Evolutionary conservation across 2,329 filamentous ascomycete species (phyloP).

Genomic region (Claviceps paspali): DNA sequence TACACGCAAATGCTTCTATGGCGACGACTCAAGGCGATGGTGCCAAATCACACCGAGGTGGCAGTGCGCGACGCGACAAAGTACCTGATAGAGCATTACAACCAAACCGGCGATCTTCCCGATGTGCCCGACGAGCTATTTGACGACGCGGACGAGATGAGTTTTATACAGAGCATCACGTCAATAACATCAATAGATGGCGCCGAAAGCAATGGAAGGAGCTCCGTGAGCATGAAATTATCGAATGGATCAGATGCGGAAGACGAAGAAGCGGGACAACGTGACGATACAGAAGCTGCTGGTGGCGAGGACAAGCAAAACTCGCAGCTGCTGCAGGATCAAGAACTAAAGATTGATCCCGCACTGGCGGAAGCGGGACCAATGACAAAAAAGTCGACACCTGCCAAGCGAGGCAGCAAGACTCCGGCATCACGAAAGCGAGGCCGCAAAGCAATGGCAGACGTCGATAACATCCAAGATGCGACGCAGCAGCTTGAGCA

Average conservation of each 20-base stretch:
- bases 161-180: conserved; percentile 12
- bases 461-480: conserved; percentile 19
- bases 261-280: conserved; percentile 6
- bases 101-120: conserved; percentile 19
- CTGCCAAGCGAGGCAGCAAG: conserved; percentile 13
- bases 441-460: conserved; percentile 11
- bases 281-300: conserved; percentile 7
- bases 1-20: conserved; percentile 23
- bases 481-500: conserved; percentile 7
- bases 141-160: conserved; percentile 19
- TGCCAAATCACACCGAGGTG: conserved; percentile 17
- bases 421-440: conserved; percentile 11
- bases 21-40: conserved; percentile 21
- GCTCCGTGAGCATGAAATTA: conserved; percentile 14
- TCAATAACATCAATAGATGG: not conserved
- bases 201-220: not conserved
- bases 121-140: conserved; percentile 16
- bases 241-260: conserved; percentile 17
- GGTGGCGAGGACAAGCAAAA: not conserved
- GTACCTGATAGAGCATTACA: conserved; percentile 19
- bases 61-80: conserved; percentile 20
- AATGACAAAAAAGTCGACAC: conserved; percentile 13
- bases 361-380: conserved; percentile 11
- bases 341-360: conserved; percentile 19
- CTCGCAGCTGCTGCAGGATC: conserved; percentile 5